phyloP scores from a whole-genome alignment of 805 yeast species.

The Wickerhamia fluorescens region DNA sequence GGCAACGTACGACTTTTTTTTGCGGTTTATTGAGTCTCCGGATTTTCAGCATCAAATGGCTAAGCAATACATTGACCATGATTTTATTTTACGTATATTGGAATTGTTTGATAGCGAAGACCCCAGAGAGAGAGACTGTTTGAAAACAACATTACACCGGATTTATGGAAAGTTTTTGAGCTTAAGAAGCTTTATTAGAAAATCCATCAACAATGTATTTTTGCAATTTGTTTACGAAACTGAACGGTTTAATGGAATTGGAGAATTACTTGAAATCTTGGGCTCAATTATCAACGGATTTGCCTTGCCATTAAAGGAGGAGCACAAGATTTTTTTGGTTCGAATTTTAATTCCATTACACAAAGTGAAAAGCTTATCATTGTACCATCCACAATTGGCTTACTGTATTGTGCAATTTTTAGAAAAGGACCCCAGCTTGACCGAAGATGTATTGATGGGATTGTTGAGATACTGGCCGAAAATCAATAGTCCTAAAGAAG shows the following conservation, averaged over 20 bases:
- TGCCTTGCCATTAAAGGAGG: slow-evolving; percentile 95
- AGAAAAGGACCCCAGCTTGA: slow-evolving; percentile 86
- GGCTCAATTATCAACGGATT: slow-evolving; percentile 97
- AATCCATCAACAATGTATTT: slow-evolving; percentile 87
- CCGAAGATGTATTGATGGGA: slow-evolving; percentile 96
- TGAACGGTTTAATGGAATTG: slow-evolving; percentile 91
- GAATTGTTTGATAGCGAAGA: slow-evolving; percentile 95
- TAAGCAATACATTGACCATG: slow-evolving; percentile 88
- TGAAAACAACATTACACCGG: slow-evolving; percentile 91
- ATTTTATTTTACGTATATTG: slow-evolving; percentile 70
- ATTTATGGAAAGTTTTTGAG: slow-evolving; percentile 92
- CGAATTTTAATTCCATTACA: slow-evolving; percentile 88
- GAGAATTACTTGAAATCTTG: slow-evolving; percentile 87
- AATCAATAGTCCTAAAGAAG: slow-evolving; percentile 88
- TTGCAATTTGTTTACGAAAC: slow-evolving; percentile 92
- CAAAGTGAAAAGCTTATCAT: slow-evolving; percentile 78
- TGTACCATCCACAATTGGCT: slow-evolving; percentile 95
- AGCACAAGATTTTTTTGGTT: slow-evolving; percentile 84
- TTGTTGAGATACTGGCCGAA: slow-evolving; percentile 94
- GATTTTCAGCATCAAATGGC: slow-evolving; percentile 93
- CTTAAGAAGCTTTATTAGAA: slow-evolving; percentile 82
- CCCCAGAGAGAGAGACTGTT: slow-evolving; percentile 90
- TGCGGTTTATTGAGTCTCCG: slow-evolving; percentile 88
- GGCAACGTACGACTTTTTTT: slow-evolving; percentile 87
- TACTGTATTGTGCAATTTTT: slow-evolving; percentile 95